Percentiles rank a stretch among this genome's conserved stretches.
Evolutionary conservation across 129 eudicot genomes (phyloP).

Genomic region (Deinandra increscens): DNA sequence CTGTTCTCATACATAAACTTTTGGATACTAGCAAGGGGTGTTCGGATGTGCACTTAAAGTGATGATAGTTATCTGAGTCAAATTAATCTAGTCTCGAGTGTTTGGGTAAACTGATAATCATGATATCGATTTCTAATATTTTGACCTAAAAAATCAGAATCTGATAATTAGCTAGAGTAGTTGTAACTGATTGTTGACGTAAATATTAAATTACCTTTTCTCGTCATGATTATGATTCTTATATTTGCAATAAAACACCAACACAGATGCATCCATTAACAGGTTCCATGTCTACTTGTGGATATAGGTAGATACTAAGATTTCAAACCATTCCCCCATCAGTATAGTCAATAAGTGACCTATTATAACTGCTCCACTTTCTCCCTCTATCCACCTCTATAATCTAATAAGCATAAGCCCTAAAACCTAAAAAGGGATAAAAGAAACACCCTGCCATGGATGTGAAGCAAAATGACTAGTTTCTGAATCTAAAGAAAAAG

Average conservation of each 20-base stretch:
- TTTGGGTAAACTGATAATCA: background rate
- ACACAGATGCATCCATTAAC: no score
- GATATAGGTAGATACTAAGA: no score
- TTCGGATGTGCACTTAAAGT: background rate
- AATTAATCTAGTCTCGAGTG: background rate
- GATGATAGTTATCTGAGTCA: background rate
- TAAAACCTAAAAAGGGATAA: slow-evolving; percentile 24
- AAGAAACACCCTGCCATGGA: background rate
- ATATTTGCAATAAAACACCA: background rate
- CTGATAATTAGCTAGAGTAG: background rate
- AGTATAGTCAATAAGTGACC: background rate
- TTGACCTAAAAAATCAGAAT: background rate
- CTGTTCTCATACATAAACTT: background rate
- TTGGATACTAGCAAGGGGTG: background rate
- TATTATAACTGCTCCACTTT: background rate
- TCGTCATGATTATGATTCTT: background rate
- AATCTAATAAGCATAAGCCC: slow-evolving; percentile 20
- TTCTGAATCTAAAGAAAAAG: background rate
- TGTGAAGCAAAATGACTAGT: background rate
- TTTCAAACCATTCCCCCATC: background rate
- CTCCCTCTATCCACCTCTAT: background rate
- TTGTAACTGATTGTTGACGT: background rate
- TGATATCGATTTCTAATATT: background rate
- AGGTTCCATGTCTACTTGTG: no score
- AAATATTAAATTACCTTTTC: background rate